Evolutionary conservation across 2,329 filamentous ascomycete species (phyloP).

Genomic region (Xylariaceae sp.): DNA sequence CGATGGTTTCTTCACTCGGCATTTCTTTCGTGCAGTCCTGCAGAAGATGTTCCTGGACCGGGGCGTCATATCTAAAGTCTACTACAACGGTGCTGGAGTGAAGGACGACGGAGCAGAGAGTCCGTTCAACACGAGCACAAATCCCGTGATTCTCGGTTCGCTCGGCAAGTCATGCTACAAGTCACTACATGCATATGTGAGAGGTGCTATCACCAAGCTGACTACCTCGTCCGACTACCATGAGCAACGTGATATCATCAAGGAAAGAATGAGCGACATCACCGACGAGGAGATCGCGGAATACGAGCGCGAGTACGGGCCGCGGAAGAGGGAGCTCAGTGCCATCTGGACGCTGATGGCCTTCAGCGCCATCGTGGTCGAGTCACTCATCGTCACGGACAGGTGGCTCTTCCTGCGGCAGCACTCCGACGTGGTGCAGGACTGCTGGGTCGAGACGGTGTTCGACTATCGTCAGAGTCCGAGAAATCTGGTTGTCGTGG

Average conservation of each 20-base stretch:
- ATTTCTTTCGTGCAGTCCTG: slow-evolving; percentile 86
- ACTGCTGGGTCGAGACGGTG: slow-evolving; percentile 87
- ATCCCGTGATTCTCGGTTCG: slow-evolving; percentile 81
- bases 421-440: slow-evolving; percentile 61
- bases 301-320: slow-evolving; percentile 62
- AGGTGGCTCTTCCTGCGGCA: slow-evolving; percentile 83
- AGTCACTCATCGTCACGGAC: slow-evolving; percentile 86
- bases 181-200: slow-evolving; percentile 70
- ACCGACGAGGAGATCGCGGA: slow-evolving; percentile 67
- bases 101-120: slow-evolving; percentile 23
- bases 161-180: slow-evolving; percentile 74
- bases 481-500: slow-evolving; percentile 87
- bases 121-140: slow-evolving; percentile 55
- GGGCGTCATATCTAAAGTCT: slow-evolving; percentile 63
- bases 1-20: slow-evolving; percentile 81
- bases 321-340: slow-evolving; percentile 73
- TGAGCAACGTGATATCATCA: slow-evolving; percentile 52
- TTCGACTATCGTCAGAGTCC: slow-evolving; percentile 86
- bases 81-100: slow-evolving; percentile 34
- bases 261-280: slow-evolving; percentile 59
- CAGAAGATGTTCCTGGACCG: slow-evolving; percentile 89
- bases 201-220: slow-evolving; percentile 74
- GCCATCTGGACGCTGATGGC: slow-evolving; percentile 95
- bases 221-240: slow-evolving; percentile 51
- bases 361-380: slow-evolving; percentile 82